Evolutionary conservation across 139 green algal species (phyloP).

Genomic region (Coelastrella sp.): DNA sequence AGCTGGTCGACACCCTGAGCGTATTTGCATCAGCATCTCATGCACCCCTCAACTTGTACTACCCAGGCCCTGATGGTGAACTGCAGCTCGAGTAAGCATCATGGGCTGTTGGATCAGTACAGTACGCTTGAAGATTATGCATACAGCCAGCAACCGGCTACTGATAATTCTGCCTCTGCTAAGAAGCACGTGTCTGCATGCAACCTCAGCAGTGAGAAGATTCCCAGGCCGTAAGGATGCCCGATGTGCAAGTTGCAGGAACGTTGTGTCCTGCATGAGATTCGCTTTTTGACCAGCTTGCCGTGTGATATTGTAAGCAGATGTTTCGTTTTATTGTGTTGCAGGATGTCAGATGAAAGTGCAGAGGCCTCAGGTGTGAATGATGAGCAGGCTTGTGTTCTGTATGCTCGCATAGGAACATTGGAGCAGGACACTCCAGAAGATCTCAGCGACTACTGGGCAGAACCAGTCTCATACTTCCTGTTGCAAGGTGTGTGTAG

Average conservation of each 20-base stretch:
- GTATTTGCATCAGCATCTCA: constrained; percentile 53
- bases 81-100: constrained; percentile 52
- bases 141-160: too few species aligned
- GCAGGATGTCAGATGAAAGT: constrained; percentile 56
- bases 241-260: too few species aligned
- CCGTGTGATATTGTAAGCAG: too few species aligned
- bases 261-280: too few species aligned
- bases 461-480: constrained; percentile 66
- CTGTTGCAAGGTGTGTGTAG: constrained; percentile 23
- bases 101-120: background rate
- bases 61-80: constrained; percentile 62
- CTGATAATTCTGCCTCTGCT: too few species aligned
- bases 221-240: too few species aligned
- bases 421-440: constrained; percentile 46
- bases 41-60: constrained; percentile 46
- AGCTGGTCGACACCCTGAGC: constrained; percentile 65
- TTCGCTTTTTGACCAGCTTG: too few species aligned
- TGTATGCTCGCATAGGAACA: constrained; percentile 53
- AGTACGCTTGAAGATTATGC: too few species aligned
- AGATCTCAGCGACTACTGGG: constrained; percentile 66
- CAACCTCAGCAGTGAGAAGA: too few species aligned
- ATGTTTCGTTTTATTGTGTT: background rate
- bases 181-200: too few species aligned
- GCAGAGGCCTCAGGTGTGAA: background rate
- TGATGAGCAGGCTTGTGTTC: constrained; percentile 28